Base-by-base conservation (phyloP, 441 rosid genomes). In the Eruca vesicaria region DNA sequence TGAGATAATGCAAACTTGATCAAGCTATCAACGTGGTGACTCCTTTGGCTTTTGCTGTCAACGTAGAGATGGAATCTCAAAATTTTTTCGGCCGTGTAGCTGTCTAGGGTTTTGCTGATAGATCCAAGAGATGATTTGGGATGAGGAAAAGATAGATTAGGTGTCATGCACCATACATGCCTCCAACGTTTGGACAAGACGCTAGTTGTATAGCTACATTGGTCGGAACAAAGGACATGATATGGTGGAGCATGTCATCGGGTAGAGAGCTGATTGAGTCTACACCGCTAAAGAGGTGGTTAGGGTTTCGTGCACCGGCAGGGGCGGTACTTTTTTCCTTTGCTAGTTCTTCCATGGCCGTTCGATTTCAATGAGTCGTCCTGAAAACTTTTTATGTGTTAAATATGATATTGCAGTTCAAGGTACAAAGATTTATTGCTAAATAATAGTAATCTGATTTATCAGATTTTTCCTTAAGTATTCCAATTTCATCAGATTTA, bases 241-340 rank as follows among this genome's bases (percentile, higher is more conserved):
- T 53, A 20, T 53, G 29, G 59, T 53, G 59, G 59, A 53, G 16
- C 15, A 57, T 12, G 18, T 57, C 61, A 33, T 57, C 61, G 23
- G 61, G 61, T 57, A 57, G 61, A 55, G 59, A 55, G 29, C 59
- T 55, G 59, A 55, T 20, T 55, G 15, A 55, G 59, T 55, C 59
- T 4, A 20, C 59, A 20, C 15, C 59, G 7, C n/a, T 7, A 2
- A 55, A 55, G 59, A 55, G 59, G 8, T 55, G n/a, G 58, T 6
- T 53, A 19, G 58, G 58, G 28, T 53, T 53, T 53, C 20, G 28
- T 19, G 14, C 58, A 20, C 58, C 58, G 58, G 58, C 28, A 19
- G 14, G 58, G 58, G 58, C 14, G 58, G 10, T 50, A 19, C 21
- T 50, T 18, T 50, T 12, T 23, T 50, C 26, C 57, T 19, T 20